A percentile compares a stretch with the other conserved stretches of the same genome.
Evolutionary conservation across 306 rosid genomes (phyloP).

Genomic region (Rubus parviflorus): DNA sequence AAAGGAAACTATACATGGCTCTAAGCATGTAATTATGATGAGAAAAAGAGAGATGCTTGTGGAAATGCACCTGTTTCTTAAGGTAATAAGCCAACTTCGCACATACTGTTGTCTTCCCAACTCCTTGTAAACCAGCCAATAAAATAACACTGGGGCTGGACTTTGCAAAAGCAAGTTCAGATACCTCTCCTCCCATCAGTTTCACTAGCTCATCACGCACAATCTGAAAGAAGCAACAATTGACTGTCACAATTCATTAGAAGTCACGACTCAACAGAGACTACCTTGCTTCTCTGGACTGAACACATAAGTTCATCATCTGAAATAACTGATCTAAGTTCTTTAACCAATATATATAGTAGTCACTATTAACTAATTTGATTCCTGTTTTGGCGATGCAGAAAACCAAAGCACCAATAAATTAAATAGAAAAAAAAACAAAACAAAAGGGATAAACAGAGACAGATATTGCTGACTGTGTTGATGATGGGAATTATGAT

Average conservation of each 20-base stretch:
- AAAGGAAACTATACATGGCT: neutral
- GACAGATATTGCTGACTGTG: neutral
- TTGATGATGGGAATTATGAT: neutral
- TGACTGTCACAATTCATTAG: conserved; percentile 11
- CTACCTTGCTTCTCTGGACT: conserved; percentile 4
- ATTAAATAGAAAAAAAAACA: neutral
- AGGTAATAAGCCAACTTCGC: conserved; percentile 90
- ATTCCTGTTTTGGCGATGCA: neutral
- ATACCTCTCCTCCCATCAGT: conserved; percentile 97
- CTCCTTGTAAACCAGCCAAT: conserved; percentile 99
- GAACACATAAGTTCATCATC: neutral
- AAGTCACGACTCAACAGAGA: conserved; percentile 17
- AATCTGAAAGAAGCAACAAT: conserved; percentile 57
- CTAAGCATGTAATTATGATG: conserved; percentile 8
- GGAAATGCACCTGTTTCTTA: conserved; percentile 72
- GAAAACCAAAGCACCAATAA: neutral
- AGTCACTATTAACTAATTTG: neutral
- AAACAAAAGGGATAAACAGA: neutral
- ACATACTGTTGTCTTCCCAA: conserved; percentile 96
- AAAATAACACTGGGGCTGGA: conserved; percentile 82
- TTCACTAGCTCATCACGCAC: conserved; percentile 89
- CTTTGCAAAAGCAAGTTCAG: conserved; percentile 76
- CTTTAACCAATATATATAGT: neutral
- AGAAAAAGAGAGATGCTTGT: conserved; percentile 18
- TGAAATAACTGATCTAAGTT: neutral